Evolutionary conservation across 495 filamentous ascomycete genomes (phyloP), one percentile per base, ranked within the genome.

Genomic region (Lasiosphaeria hispida): DNA sequence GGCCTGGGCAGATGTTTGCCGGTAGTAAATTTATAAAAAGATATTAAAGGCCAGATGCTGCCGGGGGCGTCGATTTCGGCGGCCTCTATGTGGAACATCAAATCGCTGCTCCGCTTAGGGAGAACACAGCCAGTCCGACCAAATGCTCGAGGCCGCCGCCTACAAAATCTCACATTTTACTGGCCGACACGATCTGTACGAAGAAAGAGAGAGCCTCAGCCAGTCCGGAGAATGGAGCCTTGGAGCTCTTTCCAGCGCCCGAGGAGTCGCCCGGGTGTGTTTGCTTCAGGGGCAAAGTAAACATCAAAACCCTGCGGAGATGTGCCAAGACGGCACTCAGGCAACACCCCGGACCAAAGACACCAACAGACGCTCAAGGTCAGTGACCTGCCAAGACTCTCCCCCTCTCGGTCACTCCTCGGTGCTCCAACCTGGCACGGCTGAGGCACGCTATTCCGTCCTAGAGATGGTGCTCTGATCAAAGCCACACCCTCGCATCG

Each of bases 211-310:
- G 30, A 44, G 10, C 42, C n/a, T 44, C n/a, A 44, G 42, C 42
- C n/a, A 44, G 42, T 44, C 42, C 10, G n/a, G 42, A 44, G 42
- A n/a, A 44, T 43, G 11, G 40, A n/a, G 42, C 42, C 42, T 44
- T 44, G 42, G 42, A 44, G 42, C 42, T 44, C 42, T 44, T 44
- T 18, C 39, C 39, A 42, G 39, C 42, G 42, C 42, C 42, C 13
- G 42, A 44, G 42, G 42, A 44, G 42, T 44, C 42, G 42, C 42
- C 39, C 10, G 39, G 39, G 39, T 42, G 10, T 10, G 39, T 42
- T 42, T 42, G n/a, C 42, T 44, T 44, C n/a, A 44, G 42, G 42
- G 42, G 42, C 42, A 44, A 44, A 44, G 42, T 44, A 44, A 44
- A 44, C 42, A 44, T 44, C 42, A 44, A 18, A 44, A 44, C 42